Base-by-base conservation (phyloP, 192 early-diverging fungal species). In the Entomortierella lignicola region DNA sequence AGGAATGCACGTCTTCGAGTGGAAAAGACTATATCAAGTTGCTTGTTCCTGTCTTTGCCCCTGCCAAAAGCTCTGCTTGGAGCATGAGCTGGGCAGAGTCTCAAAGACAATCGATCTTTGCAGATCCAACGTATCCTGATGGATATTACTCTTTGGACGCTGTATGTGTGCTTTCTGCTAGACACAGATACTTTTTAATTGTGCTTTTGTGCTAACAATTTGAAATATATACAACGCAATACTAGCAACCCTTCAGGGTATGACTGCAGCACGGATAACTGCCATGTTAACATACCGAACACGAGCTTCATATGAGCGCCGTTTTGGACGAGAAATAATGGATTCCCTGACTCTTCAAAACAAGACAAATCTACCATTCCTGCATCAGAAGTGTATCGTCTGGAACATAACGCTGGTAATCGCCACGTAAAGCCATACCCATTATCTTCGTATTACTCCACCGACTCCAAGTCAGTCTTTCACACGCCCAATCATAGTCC, bases 31-130 rank as follows among this genome's bases (percentile, higher is more conserved):
- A 95, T 73, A 94, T 98, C 23, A 89, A 90, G 20, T 85, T 89
- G 51, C 85, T 99, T 52, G 91, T 97, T 30, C 94, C 95, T 0
- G 95, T 99, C 80, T 95, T 97, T 41, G 96, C 96, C 12, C 94
- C 92, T 15, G 94, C 92, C 23, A 87, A 94, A 57, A 94, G 96
- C 83, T 97, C 96, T 32, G 98, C 98, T 2, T 99, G 98, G 98
- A 90, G 96, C 37, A 98, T 99, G 59, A 93, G 92, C 48, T 99
- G 98, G 98, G 92, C 94, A 42, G 98, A 99, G 80, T 92, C 93
- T 10, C 98, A 99, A 86, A 81, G 98, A 59, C 98, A 98, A 82
- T 92, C 94, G 13, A 99, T 99, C 55, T 98, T 94, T 80, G 91
- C 91, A 66, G 95, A 97, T 81, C 91, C 92, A 21, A 86, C 89